Percentiles rank a stretch among this genome's conserved stretches.
Evolutionary conservation across 2,329 filamentous ascomycete species (phyloP).

Genomic region (Arthrinium puccinioides): DNA sequence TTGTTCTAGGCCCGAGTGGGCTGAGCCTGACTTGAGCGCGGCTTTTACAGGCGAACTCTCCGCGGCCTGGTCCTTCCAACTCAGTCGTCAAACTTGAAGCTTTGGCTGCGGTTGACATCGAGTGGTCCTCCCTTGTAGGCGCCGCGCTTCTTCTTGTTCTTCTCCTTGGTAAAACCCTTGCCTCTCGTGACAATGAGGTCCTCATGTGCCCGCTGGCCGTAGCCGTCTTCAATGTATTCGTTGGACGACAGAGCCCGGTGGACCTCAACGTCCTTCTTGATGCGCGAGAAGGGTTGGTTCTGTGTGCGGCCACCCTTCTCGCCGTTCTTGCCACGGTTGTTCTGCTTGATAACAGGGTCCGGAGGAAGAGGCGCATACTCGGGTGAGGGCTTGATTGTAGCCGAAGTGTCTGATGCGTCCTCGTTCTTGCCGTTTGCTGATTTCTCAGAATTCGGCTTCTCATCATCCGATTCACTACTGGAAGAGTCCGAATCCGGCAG

Average conservation of each 20-base stretch:
- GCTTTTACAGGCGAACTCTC: too few relatives aligned
- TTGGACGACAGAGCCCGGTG: slow-evolving; percentile 70
- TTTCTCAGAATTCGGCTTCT: slow-evolving; percentile 16
- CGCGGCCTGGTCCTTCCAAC: too few relatives aligned
- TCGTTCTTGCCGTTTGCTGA: neutral
- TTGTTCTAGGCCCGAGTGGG: too few relatives aligned
- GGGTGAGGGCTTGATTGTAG: slow-evolving; percentile 48
- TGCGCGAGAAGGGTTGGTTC: slow-evolving; percentile 70
- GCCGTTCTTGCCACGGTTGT: slow-evolving; percentile 22
- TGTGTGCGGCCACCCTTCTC: slow-evolving; percentile 31
- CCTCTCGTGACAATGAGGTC: slow-evolving; percentile 87
- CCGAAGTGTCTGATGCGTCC: slow-evolving; percentile 28
- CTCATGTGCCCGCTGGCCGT: slow-evolving; percentile 80
- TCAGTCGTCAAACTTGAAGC: slow-evolving; percentile 78
- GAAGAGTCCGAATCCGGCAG: slow-evolving; percentile 29
- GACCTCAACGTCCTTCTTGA: slow-evolving; percentile 60
- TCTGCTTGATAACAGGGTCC: slow-evolving; percentile 36
- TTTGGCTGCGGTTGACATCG: slow-evolving; percentile 73
- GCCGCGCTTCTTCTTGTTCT: slow-evolving; percentile 96
- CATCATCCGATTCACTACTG: slow-evolving; percentile 30
- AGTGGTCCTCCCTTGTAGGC: slow-evolving; percentile 86
- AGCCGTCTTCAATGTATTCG: slow-evolving; percentile 74
- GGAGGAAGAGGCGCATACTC: slow-evolving; percentile 46
- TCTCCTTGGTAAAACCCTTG: slow-evolving; percentile 98
- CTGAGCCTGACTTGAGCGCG: too few relatives aligned